Base-by-base conservation (phyloP, 495 filamentous ascomycete species). In the Daldinia concentrica region DNA sequence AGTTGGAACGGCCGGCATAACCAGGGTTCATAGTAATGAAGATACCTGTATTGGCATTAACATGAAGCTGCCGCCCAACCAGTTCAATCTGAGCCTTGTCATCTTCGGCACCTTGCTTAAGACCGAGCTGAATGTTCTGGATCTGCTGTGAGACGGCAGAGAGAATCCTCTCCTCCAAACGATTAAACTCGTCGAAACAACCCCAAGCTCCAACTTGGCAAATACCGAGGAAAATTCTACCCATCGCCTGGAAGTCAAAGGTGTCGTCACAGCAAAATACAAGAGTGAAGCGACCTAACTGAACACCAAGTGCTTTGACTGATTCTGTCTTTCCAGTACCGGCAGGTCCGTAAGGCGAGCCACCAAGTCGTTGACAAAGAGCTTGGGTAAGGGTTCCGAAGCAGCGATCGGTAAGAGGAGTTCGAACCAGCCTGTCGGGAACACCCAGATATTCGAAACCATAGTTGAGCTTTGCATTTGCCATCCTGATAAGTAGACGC, bases 1-100 rank as follows among this genome's bases (percentile, higher is more conserved):
- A 82, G 80, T 98, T 99, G 34, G 95, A 99, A 77, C 95, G 91
- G 58, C 95, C 95, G 41, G 95, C 95, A 85, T 99, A 99, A 22
- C 95, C 95, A 73, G 95, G 95, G 82, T 99, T 99, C 95, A 99
- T 99, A 34, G 95, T 99, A 80, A 99, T 98, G 84, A 99, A 99
- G 77, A 99, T 97, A 74, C 95, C 95, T 52, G 95, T 98, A 75
- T 97, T 95, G 52, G 86, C 84, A 76, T 97, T 94, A 68, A 99
- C 94, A 37, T 83, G 85, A 30, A 99, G 86, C 63, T 93, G 91
- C 64, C 96, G 90, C 50, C 96, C 94, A 45, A 97, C 92, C 12
- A 99, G 83, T 76, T 99, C 95, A 75, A 98, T 97, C 74, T 97
- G 90, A 7, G 93, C 82, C 74, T 92, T 92, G 3, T 89, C 87